phyloP scores from a whole-genome alignment of 192 early-diverging fungal species.

The Dissophora globulifera region DNA sequence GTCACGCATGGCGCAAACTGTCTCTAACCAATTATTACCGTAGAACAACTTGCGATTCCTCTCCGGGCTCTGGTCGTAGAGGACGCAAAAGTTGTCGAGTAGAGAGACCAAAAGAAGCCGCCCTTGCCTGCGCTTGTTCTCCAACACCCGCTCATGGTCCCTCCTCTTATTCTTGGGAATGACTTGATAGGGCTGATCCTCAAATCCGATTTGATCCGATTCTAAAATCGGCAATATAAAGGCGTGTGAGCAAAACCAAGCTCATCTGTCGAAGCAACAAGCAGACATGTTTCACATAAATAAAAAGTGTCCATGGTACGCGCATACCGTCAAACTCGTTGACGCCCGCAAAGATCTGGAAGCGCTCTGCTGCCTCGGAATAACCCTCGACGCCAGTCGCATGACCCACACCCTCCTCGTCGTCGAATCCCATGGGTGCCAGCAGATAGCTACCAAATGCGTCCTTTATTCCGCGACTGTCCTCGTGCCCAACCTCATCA shows the following conservation, averaged over 20 bases:
- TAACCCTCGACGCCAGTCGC: constrained; percentile 27
- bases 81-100: constrained; percentile 89
- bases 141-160: constrained; percentile 41
- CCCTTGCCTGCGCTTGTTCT: constrained; percentile 61
- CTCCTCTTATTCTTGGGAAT: constrained; percentile 37
- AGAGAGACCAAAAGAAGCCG: constrained; percentile 87
- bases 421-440: constrained; percentile 46
- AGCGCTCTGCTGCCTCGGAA: constrained; percentile 34
- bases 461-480: constrained; percentile 1
- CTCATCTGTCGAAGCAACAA: too few relatives aligned
- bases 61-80: constrained; percentile 89
- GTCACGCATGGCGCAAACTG: too few relatives aligned
- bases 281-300: too few relatives aligned
- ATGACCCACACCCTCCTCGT: constrained; percentile 17
- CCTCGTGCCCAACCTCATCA: not conserved
- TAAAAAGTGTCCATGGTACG: not conserved
- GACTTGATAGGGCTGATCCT: constrained; percentile 28
- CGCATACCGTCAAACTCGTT: constrained; percentile 44
- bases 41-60: constrained; percentile 88
- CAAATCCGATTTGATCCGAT: constrained; percentile 47
- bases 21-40: constrained; percentile 25
- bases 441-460: constrained; percentile 33
- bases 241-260: too few relatives aligned
- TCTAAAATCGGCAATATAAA: constrained; percentile 27
- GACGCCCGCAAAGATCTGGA: constrained; percentile 49